A percentile compares a stretch with the other conserved stretches of the same genome.
These are phyloP conservation scores for Petunia hybrid DNA, from an alignment of 305 asterid species.

Conservation along the genomic window DNA sequence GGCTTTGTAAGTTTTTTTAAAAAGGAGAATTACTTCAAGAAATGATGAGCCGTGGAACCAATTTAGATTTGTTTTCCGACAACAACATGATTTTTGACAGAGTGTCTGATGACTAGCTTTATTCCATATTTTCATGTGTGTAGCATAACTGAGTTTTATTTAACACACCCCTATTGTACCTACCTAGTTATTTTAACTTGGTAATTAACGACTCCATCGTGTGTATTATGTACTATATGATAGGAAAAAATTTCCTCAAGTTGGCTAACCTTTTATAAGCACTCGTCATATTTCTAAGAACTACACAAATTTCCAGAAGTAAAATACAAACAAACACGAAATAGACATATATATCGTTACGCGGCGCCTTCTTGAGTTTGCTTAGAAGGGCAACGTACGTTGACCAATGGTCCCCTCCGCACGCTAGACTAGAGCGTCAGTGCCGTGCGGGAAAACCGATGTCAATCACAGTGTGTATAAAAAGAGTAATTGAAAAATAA, in stretches of 20 bases:
- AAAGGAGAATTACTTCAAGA: not conserved
- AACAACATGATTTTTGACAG: slow-evolving; percentile 45
- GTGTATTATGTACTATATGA: slow-evolving; percentile 14
- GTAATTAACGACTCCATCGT: slow-evolving; percentile 31
- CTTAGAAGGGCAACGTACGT: too few relatives aligned
- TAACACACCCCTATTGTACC: too few relatives aligned
- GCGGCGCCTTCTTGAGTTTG: too few relatives aligned
- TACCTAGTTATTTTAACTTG: slow-evolving; percentile 34
- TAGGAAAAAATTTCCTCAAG: slow-evolving; percentile 33
- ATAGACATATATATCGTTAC: not conserved
- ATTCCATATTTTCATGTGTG: slow-evolving; percentile 47
- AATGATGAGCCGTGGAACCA: slow-evolving; percentile 26
- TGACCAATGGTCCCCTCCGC: too few relatives aligned
- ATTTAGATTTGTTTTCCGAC: slow-evolving; percentile 18
- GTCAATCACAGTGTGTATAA: too few relatives aligned
- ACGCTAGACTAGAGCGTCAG: too few relatives aligned
- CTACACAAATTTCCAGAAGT: slow-evolving; percentile 54
- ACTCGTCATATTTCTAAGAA: slow-evolving; percentile 40
- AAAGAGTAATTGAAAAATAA: too few relatives aligned
- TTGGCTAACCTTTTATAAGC: slow-evolving; percentile 38
- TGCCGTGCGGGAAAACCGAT: too few relatives aligned
- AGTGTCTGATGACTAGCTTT: slow-evolving; percentile 32
- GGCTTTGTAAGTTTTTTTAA: not conserved
- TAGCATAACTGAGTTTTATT: slow-evolving; percentile 35
- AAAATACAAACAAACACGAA: slow-evolving; percentile 33